A percentile compares a stretch with the other conserved stretches of the same genome.
Evolutionary conservation across 2,329 filamentous ascomycete species (phyloP).

Genomic region (Ceratocystis albifundus): DNA sequence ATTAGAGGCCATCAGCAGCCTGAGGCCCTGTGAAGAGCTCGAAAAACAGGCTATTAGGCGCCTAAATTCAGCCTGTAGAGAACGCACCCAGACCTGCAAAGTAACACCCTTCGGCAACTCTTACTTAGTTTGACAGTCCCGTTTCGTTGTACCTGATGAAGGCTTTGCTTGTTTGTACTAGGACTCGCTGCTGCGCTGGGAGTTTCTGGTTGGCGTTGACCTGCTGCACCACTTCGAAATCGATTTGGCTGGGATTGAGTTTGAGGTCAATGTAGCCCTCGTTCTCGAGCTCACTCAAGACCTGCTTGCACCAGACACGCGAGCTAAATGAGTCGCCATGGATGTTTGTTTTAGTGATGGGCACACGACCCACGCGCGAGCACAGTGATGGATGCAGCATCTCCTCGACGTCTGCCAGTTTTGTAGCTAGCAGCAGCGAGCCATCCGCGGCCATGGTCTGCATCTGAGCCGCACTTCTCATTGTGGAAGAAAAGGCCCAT

Average conservation of each 20-base stretch:
- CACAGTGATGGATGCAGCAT: slow-evolving; percentile 12
- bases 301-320: slow-evolving; percentile 23
- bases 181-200: slow-evolving; percentile 10
- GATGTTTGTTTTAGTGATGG: slow-evolving; percentile 16
- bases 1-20: too few relatives aligned
- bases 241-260: slow-evolving; percentile 1
- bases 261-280: slow-evolving; percentile 23
- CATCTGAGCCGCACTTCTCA: neutral
- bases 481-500: slow-evolving; percentile 14
- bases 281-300: slow-evolving; percentile 23
- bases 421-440: slow-evolving; percentile 8
- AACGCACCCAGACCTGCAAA: too few relatives aligned
- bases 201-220: slow-evolving; percentile 2
- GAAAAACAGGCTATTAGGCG: neutral
- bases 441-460: neutral
- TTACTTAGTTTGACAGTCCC: neutral
- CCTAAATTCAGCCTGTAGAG: neutral
- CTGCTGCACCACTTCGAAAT: slow-evolving; percentile 5
- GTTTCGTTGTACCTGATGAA: neutral
- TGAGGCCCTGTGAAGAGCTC: neutral
- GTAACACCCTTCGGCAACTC: neutral
- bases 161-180: slow-evolving; percentile 15
- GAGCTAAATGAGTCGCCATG: slow-evolving; percentile 19
- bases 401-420: slow-evolving; percentile 20
- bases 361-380: slow-evolving; percentile 12